A percentile compares a stretch with the other conserved stretches of the same genome.
Conservation (phyloP, 1,139 yeast genomes). For the Zygoascus meyerae region DNA sequence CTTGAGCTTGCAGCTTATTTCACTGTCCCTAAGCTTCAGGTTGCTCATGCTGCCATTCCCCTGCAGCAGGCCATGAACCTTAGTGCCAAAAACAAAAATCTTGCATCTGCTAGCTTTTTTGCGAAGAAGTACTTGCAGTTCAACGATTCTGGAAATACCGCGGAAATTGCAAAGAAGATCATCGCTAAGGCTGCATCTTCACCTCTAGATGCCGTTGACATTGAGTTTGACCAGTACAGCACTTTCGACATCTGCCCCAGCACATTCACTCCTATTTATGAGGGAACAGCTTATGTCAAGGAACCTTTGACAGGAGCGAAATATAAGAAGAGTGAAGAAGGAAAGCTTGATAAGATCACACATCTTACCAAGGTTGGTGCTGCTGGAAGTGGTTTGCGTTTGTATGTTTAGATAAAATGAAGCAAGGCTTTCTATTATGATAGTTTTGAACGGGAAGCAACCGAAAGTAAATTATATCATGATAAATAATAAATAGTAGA, state of each 20-base stretch:
- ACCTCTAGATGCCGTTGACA: slow-evolving; percentile 80
- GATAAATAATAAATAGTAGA: slow-evolving; percentile 2
- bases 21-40: slow-evolving; percentile 75
- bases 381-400: slow-evolving; percentile 88
- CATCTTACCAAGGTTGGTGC: slow-evolving; percentile 77
- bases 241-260: slow-evolving; percentile 87
- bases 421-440: neutral
- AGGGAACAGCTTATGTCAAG: slow-evolving; percentile 57
- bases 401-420: slow-evolving; percentile 11
- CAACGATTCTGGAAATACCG: slow-evolving; percentile 58
- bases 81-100: slow-evolving; percentile 82
- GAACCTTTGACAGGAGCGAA: slow-evolving; percentile 93
- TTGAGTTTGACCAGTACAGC: slow-evolving; percentile 89
- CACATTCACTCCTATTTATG: slow-evolving; percentile 82
- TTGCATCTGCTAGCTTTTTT: slow-evolving; percentile 81
- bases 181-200: slow-evolving; percentile 72
- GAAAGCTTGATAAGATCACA: slow-evolving; percentile 72
- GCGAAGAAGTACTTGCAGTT: slow-evolving; percentile 76
- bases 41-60: slow-evolving; percentile 80
- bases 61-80: slow-evolving; percentile 93
- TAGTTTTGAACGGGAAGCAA: neutral
- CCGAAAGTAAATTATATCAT: slow-evolving; percentile 4
- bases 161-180: slow-evolving; percentile 82
- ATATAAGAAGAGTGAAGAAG: slow-evolving; percentile 73
- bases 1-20: slow-evolving; percentile 94